Conservation (phyloP, 2,329 filamentous ascomycete species). For the Apiospora arundinis region DNA sequence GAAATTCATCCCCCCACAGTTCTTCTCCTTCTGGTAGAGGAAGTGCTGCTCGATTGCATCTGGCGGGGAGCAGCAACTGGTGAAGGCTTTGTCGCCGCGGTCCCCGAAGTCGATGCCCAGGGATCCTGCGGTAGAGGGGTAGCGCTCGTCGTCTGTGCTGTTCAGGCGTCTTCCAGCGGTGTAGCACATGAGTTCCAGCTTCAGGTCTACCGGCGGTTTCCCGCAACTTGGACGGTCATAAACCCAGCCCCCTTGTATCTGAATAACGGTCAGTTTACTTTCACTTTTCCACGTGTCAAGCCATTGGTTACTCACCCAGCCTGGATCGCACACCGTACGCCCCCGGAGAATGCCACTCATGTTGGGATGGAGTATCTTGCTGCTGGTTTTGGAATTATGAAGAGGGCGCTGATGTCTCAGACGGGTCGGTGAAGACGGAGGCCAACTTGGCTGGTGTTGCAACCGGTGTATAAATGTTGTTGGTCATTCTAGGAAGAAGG, state of each 20-base stretch:
- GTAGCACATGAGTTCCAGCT: not conserved
- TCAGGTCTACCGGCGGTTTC: not conserved
- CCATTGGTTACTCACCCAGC: not conserved
- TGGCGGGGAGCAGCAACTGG: not conserved
- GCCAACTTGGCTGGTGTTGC: too few relatives aligned
- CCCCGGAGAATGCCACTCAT: not conserved
- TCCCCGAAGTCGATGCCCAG: not conserved
- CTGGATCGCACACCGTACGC: not conserved
- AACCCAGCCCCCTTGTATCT: not conserved
- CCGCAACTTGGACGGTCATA: not conserved
- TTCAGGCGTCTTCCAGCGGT: not conserved
- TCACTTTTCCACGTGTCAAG: not conserved
- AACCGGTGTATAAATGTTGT: too few relatives aligned
- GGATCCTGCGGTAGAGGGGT: not conserved
- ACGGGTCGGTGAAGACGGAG: too few relatives aligned
- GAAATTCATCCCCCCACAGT: not conserved
- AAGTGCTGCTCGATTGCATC: rapidly evolving
- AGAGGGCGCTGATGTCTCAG: too few relatives aligned
- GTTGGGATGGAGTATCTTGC: not conserved
- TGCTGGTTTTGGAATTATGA: too few relatives aligned
- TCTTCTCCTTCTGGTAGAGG: not conserved
- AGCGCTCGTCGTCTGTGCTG: not conserved
- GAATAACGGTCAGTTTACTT: not conserved
- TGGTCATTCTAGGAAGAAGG: too few relatives aligned
- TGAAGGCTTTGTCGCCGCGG: not conserved